Evolutionary conservation across 495 filamentous ascomycete species (phyloP).

Genomic region (Neurospora sp.): DNA sequence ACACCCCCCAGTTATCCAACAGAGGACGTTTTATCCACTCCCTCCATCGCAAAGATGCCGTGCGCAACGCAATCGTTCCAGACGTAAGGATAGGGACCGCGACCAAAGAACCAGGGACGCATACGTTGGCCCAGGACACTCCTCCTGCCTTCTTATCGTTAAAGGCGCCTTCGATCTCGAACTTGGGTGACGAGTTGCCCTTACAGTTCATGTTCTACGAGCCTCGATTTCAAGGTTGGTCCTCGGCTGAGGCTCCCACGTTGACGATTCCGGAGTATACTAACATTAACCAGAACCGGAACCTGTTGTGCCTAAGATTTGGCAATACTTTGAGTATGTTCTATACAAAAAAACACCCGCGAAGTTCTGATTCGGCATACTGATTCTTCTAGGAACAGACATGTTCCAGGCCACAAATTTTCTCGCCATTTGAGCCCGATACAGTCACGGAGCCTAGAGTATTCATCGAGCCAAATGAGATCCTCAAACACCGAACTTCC

Average conservation of each 20-base stretch:
- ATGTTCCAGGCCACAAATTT: not conserved
- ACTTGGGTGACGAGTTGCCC: not conserved
- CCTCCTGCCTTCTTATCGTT: not conserved
- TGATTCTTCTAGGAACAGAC: not conserved
- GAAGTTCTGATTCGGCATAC: not conserved
- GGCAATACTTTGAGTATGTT: not conserved
- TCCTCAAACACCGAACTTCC: not conserved
- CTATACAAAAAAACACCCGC: not conserved
- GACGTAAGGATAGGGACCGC: not conserved
- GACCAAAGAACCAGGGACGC: not conserved
- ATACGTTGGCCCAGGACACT: not conserved
- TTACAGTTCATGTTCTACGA: not conserved
- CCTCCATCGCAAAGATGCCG: not conserved
- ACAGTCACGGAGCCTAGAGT: not conserved
- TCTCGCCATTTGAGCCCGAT: not conserved
- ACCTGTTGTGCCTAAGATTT: not conserved
- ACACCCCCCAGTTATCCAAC: not conserved
- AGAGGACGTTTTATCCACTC: not conserved
- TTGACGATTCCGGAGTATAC: not conserved
- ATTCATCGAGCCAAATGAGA: not conserved
- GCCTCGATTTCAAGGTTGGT: not conserved
- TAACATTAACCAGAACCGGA: not conserved
- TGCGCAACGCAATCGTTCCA: not conserved
- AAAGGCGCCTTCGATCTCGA: not conserved
- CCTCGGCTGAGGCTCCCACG: not conserved